These are phyloP conservation scores for Lecanicillium sp. DNA, from an alignment of 2,329 filamentous ascomycete species.

Conservation along the genomic window DNA sequence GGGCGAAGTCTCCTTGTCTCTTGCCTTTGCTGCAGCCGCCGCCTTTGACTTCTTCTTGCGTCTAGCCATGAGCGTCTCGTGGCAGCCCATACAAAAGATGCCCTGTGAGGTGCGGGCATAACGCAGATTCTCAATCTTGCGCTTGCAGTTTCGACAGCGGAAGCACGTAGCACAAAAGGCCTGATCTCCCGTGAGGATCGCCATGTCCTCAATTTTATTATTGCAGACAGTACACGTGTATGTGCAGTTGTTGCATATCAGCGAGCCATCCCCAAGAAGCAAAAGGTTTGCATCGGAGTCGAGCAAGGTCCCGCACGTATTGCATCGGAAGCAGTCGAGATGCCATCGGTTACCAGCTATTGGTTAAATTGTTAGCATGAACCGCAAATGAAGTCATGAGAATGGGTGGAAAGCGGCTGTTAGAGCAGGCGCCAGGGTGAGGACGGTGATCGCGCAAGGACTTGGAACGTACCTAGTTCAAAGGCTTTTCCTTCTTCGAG, in stretches of 20 bases:
- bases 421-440: not conserved
- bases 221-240: constrained; percentile 96
- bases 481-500: constrained; percentile 98
- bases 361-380: constrained; percentile 18
- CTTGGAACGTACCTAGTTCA: constrained; percentile 67
- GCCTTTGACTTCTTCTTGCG: constrained; percentile 80
- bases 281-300: constrained; percentile 97
- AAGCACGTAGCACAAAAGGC: constrained; percentile 98
- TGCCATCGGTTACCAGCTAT: constrained; percentile 95
- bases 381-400: not conserved
- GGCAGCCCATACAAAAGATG: constrained; percentile 99
- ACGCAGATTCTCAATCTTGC: constrained; percentile 95
- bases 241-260: constrained; percentile 99
- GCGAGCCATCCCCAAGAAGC: constrained; percentile 90
- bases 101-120: constrained; percentile 97
- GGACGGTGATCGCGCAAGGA: constrained; percentile 8
- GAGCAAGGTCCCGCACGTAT: constrained; percentile 88
- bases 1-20: constrained; percentile 56
- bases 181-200: constrained; percentile 94
- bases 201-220: constrained; percentile 97
- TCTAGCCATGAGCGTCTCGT: constrained; percentile 91
- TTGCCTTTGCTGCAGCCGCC: constrained; percentile 47
- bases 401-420: not conserved
- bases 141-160: constrained; percentile 94
- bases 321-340: constrained; percentile 97